Conservation (phyloP, 495 filamentous ascomycete species). For the Hamigera avellanea region DNA sequence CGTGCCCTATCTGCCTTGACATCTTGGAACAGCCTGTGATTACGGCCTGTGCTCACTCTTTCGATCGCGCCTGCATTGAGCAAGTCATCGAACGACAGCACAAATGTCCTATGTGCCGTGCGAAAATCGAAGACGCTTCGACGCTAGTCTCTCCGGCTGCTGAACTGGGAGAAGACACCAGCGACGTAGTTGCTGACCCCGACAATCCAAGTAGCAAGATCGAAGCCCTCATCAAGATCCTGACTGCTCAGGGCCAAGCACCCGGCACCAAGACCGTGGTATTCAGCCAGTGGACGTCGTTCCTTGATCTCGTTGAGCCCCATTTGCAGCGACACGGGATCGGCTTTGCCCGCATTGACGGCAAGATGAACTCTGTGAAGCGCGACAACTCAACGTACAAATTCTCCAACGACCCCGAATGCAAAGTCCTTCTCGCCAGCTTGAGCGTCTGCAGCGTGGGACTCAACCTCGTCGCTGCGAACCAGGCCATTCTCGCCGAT, state of each 20-base stretch:
- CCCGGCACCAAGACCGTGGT: constrained; percentile 70
- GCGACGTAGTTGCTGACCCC: constrained; percentile 40
- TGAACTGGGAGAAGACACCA: constrained; percentile 36
- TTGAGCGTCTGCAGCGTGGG: constrained; percentile 78
- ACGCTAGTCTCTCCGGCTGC: constrained; percentile 55
- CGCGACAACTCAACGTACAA: constrained; percentile 60
- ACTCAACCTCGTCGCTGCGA: constrained; percentile 79
- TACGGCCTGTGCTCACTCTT: constrained; percentile 79
- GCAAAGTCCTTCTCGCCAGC: constrained; percentile 71
- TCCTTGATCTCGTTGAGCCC: constrained; percentile 66
- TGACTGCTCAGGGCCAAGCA: constrained; percentile 58
- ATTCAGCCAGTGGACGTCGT: constrained; percentile 91
- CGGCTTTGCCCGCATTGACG: constrained; percentile 69
- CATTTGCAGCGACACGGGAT: constrained; percentile 52
- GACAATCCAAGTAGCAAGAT: constrained; percentile 72
- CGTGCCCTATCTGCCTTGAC: constrained; percentile 78
- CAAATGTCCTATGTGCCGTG: constrained; percentile 84
- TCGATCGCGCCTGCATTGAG: constrained; percentile 64
- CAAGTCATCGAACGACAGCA: constrained; percentile 68
- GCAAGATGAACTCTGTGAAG: constrained; percentile 54
- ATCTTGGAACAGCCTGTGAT: constrained; percentile 65
- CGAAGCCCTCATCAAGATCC: constrained; percentile 66
- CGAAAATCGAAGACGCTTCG: constrained; percentile 46
- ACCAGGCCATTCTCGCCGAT: constrained; percentile 76
- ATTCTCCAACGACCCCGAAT: constrained; percentile 56